phyloP scores from a whole-genome alignment of 2,329 filamentous ascomycete genomes.

The Cryphonectria radicalis region DNA sequence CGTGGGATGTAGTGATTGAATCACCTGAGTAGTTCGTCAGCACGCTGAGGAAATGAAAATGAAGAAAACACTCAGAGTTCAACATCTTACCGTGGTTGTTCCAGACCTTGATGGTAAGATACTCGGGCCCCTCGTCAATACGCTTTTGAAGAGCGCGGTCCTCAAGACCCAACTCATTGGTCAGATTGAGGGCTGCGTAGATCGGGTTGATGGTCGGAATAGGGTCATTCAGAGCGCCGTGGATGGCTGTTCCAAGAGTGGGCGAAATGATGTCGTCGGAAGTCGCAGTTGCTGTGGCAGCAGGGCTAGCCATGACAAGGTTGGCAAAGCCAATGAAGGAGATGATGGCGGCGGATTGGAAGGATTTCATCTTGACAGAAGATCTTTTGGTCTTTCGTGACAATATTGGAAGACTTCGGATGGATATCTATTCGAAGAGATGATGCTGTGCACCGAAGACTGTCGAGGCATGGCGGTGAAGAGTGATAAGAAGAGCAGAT shows the following conservation, averaged over 20 bases:
- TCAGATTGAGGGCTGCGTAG: neutral
- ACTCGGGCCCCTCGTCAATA: conserved; percentile 2
- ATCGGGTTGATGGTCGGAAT: conserved; percentile 6
- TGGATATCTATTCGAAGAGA: neutral
- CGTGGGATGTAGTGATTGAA: conserved; percentile 30
- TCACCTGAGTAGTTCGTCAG: neutral
- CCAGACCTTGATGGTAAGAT: conserved; percentile 17
- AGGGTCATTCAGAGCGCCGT: conserved; percentile 6
- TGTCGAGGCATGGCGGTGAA: neutral
- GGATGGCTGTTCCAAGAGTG: conserved; percentile 3
- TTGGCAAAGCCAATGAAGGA: neutral
- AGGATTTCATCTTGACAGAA: neutral
- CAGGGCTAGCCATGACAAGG: neutral
- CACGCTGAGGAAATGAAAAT: neutral
- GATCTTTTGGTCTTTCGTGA: neutral
- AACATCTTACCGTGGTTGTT: conserved; percentile 7
- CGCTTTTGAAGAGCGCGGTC: neutral
- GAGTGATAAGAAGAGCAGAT: neutral
- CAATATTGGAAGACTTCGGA: neutral
- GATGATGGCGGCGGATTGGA: neutral
- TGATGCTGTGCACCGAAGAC: neutral
- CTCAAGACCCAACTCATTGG: neutral
- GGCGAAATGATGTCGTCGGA: conserved; percentile 2
- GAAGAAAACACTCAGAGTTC: too few species aligned
- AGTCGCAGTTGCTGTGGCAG: neutral